Evolutionary conservation across 306 rosid species (phyloP).

Genomic region (Pterocarpus macrocarpus): DNA sequence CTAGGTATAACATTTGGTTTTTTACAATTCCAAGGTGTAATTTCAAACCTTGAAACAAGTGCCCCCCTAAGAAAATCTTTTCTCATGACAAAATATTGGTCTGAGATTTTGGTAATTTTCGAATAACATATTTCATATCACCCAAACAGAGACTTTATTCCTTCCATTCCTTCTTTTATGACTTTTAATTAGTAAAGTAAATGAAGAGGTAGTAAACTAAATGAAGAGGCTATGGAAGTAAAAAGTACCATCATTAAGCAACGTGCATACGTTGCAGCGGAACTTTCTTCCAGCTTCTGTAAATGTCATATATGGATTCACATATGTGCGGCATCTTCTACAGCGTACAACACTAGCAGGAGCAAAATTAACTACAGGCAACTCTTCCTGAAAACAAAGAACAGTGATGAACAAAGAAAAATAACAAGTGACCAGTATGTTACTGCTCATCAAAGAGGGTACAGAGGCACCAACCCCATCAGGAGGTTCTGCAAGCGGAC

Average conservation of each 20-base stretch:
- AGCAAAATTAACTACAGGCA: slow-evolving; percentile 84
- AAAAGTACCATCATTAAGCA: slow-evolving; percentile 94
- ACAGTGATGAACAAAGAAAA: slow-evolving; percentile 31
- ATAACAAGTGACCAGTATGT: slow-evolving; percentile 22
- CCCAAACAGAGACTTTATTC: slow-evolving; percentile 6
- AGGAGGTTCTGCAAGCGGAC: slow-evolving; percentile 97
- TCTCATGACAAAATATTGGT: neutral
- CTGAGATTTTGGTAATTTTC: neutral
- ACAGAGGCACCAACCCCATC: slow-evolving; percentile 75
- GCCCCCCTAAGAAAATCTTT: neutral
- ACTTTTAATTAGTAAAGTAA: slow-evolving; percentile 14
- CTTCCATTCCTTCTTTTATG: slow-evolving; percentile 22
- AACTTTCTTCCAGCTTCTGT: slow-evolving; percentile 97
- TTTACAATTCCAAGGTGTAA: no score
- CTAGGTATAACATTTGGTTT: no score
- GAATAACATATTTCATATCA: neutral
- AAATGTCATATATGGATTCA: slow-evolving; percentile 91
- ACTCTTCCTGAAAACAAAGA: slow-evolving; percentile 79
- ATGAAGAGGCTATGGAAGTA: slow-evolving; percentile 35
- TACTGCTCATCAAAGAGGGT: slow-evolving; percentile 39
- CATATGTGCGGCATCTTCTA: slow-evolving; percentile 97
- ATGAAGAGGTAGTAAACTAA: slow-evolving; percentile 34
- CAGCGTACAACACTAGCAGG: slow-evolving; percentile 91
- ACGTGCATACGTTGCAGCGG: slow-evolving; percentile 91
- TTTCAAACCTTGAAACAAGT: no score